A percentile compares a stretch with the other conserved stretches of the same genome.
Conservation (phyloP, 306 rosid genomes). For the Cicer arietinum region DNA sequence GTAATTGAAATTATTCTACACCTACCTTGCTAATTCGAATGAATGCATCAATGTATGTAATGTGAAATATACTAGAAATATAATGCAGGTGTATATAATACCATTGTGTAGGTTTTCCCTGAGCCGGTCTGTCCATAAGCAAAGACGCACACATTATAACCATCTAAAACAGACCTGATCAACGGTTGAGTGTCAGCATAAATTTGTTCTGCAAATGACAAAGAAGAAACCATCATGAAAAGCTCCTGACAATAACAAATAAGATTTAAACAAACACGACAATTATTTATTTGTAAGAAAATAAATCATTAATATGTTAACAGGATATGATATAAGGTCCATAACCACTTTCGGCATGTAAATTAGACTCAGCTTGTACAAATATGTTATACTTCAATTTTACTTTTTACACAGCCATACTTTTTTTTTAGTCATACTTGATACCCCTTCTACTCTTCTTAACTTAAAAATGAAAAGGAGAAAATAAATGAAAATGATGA, state of each 20-base stretch:
- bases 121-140: constrained; percentile 99
- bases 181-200: constrained; percentile 83
- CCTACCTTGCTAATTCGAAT: constrained; percentile 3
- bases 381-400: neutral
- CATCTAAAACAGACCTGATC: constrained; percentile 89
- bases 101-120: constrained; percentile 99
- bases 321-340: neutral
- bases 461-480: neutral
- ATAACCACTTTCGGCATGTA: constrained; percentile 5
- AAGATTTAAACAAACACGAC: neutral
- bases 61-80: constrained; percentile 20
- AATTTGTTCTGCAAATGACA: constrained; percentile 79
- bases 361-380: neutral
- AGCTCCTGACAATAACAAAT: constrained; percentile 14
- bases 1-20: neutral
- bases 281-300: constrained; percentile 28
- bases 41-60: constrained; percentile 21
- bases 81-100: constrained; percentile 41
- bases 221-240: constrained; percentile 29
- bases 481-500: neutral
- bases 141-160: constrained; percentile 91
- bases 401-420: constrained; percentile 2
- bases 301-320: neutral
- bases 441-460: neutral
- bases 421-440: neutral